Base-by-base conservation (phyloP, 2,329 filamentous ascomycete species). In the Paraconiothyrium brasiliense region DNA sequence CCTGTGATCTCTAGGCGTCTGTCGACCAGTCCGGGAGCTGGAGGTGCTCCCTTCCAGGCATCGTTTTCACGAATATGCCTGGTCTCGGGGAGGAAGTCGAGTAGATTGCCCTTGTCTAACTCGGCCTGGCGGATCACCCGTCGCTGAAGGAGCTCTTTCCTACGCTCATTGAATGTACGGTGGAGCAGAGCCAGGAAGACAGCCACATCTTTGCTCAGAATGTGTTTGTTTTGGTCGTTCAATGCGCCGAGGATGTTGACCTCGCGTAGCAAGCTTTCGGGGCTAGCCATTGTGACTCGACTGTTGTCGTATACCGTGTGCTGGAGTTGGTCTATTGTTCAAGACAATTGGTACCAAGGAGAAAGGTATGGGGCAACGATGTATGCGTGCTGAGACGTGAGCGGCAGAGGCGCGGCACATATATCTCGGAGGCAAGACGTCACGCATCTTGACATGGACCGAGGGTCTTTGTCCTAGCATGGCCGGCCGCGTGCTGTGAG, bases 1-100 rank as follows among this genome's bases (percentile, higher is more conserved):
- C 95, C 95, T 5, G 95, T 99, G 76, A 98, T 99, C 84, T 99
- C 95, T 35, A 97, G 92, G 64, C 95, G 89, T 68, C 95, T 90
- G 83, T 99, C 95, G 48, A 97, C 89, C 59, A 98, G 87, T 61
- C 95, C 95, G 0, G 95, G 94, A 8, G 94, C 95, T 20, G 95
- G 95, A 55, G 91, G 87, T 47, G 95, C 93, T 65, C 93, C 95
- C 83, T 89, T 95, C 95, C 95, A 99, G 72, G 93, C 89, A 78
- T 92, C 88, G 81, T 97, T 92, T 73, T 98, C 94, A 73, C 95
- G 93, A 79, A 99, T 94, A 83, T 95, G 91, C 83, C 89, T 94
- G 63, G 95, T 98, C 87, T 98, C 93, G 62, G 94, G 92, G 57
- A 98, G 87, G 85, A 99, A 98, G 82, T 98, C 94, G 64, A 93